A percentile compares a stretch with the other conserved stretches of the same genome.
These are phyloP conservation scores for Globisporangium rhizosaccharum DNA, from an alignment of 352 stramenopile species.

Conservation along the genomic window DNA sequence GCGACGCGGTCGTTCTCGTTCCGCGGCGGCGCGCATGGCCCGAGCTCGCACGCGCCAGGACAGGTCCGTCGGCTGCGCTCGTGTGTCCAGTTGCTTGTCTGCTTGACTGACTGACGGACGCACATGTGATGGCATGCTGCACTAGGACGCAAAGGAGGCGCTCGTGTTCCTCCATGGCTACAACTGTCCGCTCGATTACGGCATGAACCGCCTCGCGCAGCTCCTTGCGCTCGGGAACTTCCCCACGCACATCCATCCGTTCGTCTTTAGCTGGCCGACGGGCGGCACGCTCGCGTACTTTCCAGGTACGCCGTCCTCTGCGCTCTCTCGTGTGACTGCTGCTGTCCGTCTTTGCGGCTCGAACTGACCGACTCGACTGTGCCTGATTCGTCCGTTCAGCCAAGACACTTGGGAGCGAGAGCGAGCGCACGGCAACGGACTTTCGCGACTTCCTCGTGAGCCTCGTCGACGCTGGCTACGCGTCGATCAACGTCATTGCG, in stretches of 20 bases:
- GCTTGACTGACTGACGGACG: not conserved
- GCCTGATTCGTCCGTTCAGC: slow-evolving; percentile 1
- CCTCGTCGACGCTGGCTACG: slow-evolving; percentile 28
- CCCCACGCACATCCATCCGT: slow-evolving; percentile 57
- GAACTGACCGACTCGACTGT: no score
- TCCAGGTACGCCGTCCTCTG: slow-evolving; percentile 19
- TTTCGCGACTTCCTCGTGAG: slow-evolving; percentile 26
- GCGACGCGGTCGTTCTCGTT: slow-evolving; percentile 9
- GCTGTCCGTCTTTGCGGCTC: no score
- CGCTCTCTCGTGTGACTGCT: no score
- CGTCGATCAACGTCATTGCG: slow-evolving; percentile 26
- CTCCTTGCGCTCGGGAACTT: slow-evolving; percentile 63
- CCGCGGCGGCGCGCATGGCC: not conserved
- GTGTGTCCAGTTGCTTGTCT: not conserved
- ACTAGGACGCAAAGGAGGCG: slow-evolving; percentile 31
- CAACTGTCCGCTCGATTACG: slow-evolving; percentile 66
- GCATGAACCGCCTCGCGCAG: slow-evolving; percentile 49
- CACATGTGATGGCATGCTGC: not conserved
- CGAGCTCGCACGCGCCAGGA: not conserved
- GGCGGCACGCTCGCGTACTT: slow-evolving; percentile 56
- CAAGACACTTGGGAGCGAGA: slow-evolving; percentile 21
- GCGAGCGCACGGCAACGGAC: slow-evolving; percentile 21
- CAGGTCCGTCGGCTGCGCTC: not conserved
- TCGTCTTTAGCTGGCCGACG: slow-evolving; percentile 71
- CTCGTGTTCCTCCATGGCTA: slow-evolving; percentile 63